Evolutionary conservation across 345 rosid genomes (phyloP), one percentile per base, ranked within the genome.

Genomic region (Sonneratia caseolaris): DNA sequence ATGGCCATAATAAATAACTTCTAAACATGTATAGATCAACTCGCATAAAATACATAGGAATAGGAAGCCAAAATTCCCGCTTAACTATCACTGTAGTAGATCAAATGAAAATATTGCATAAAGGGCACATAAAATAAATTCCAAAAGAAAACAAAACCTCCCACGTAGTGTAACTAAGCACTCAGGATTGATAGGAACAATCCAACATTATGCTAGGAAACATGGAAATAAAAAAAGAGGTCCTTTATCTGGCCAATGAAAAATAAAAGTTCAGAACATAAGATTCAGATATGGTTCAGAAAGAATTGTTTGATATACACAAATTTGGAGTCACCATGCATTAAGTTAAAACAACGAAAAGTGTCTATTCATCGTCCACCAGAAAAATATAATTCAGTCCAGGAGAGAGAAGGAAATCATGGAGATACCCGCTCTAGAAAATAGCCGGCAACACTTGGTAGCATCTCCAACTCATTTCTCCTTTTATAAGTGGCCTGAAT

Each of bases 361-460:
- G 18, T n/a, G 45, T 27, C 32, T 38, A 37, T 18, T 69, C 10
- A 68, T 0, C 37, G 9, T 68, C 38, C 38, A 38, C 3, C 12
- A 18, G 27, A 12, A 35, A 51, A 11, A 70, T 18, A 56, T 70
- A 12, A 53, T 36, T 16, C 22, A 18, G n/a, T 32, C 62, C 56
- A 49, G 70, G 56, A 79, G 32, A 67, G 21, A 24, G 66, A 73
- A 64, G 66, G 62, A 74, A 82, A 75, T 74, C 24, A 72, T 62
- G 70, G 76, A 66, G 81, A 79, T 88, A 96, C 99, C 86, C 83
- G 84, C 79, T 92, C 97, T 77, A 92, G 76, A 85, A 86, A 96
- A 81, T 92, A 96, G 84, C 79, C 84, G 48, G 96, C 91, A 66
- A 96, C 89, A 76, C 87, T 86, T 36, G 98, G 94, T 70, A 96